Evolutionary conservation across 495 filamentous ascomycete genomes (phyloP).

Genomic region (Geopyxis carbonaria): DNA sequence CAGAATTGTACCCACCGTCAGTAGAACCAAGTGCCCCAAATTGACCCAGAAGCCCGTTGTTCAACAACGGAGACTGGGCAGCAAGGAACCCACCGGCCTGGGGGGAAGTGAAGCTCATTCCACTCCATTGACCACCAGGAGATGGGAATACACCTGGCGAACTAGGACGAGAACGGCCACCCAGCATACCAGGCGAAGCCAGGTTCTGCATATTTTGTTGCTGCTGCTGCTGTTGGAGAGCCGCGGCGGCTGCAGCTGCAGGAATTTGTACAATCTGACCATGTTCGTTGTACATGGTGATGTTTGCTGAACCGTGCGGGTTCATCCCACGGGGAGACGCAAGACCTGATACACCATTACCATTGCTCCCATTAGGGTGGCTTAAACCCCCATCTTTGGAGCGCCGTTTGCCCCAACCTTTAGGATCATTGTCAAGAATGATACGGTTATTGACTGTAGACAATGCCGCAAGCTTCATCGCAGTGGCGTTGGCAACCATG

Average conservation of each 20-base stretch:
- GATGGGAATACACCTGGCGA: slow-evolving; percentile 84
- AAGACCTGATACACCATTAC: slow-evolving; percentile 23
- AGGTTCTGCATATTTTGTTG: too few relatives aligned
- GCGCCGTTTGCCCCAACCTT: slow-evolving; percentile 70
- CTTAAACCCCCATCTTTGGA: slow-evolving; percentile 27
- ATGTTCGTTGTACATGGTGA: slow-evolving; percentile 79
- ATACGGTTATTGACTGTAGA: slow-evolving; percentile 98
- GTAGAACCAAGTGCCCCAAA: slow-evolving; percentile 45
- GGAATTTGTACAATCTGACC: slow-evolving; percentile 87
- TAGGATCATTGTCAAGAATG: slow-evolving; percentile 49
- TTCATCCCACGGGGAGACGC: slow-evolving; percentile 25
- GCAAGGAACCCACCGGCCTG: slow-evolving; percentile 92
- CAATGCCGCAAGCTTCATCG: slow-evolving; percentile 93
- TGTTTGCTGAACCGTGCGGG: slow-evolving; percentile 40
- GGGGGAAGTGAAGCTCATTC: slow-evolving; percentile 65
- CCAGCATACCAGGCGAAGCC: slow-evolving; percentile 36
- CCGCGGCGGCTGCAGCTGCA: slow-evolving; percentile 61
- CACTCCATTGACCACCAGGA: slow-evolving; percentile 40
- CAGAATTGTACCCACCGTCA: slow-evolving; percentile 87
- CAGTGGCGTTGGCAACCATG: slow-evolving; percentile 96
- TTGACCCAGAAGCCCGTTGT: slow-evolving; percentile 54
- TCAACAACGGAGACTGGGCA: slow-evolving; percentile 65
- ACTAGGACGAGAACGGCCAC: slow-evolving; percentile 74
- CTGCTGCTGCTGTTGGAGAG: slow-evolving; percentile 77
- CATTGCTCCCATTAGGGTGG: slow-evolving; percentile 20